Base-by-base conservation (phyloP, 805 yeast genomes). In the Cyberlindnera mycetangii region DNA sequence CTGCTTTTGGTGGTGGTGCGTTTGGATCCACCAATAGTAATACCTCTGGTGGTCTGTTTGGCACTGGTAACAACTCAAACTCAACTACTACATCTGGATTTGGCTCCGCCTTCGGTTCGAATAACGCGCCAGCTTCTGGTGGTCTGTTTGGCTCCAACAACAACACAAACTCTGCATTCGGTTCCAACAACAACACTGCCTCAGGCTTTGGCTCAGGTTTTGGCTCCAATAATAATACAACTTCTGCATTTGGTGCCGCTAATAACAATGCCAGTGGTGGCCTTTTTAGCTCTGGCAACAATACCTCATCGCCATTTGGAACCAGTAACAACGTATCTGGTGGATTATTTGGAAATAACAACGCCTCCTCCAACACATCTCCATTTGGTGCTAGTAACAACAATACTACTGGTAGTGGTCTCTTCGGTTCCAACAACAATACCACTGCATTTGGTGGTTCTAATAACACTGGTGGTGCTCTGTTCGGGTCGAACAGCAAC, bases 1-100 rank as follows among this genome's bases (percentile, higher is more conserved):
- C 34, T 31, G 39, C 30, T 5, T 77, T 77, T 57, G 80, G 79
- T 17, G 39, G 68, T 48, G 71, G 72, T 43, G 61, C 55, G 3
- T 37, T 40, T 27, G 44, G 44, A n/a, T 25, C 37, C 34, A 38
- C 36, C 32, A 47, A 31, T 36, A 37, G 18, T 21, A 33, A 32
- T 33, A 39, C 37, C 3, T 17, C 31, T 20, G 39, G 44, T 33
- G 44, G 44, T 10, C 16, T 44, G 36, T 47, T 47, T 25, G 49
- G 49, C 20, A 16, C 49, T 16, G n/a, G n/a, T n/a, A 33, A 43
- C 20, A 37, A 32, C 32, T 33, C 19, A 20, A 22, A 45, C 42
- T 41, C 32, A 8, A 30, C 15, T 9, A 55, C 34, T 48, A 48
- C 34, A 8, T 55, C 58, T 8, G 67, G 71, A 3, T 68, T 69